These are phyloP conservation scores for Aotearoamyces nothofagi DNA, from an alignment of 2,329 filamentous ascomycete species.

Conservation along the genomic window DNA sequence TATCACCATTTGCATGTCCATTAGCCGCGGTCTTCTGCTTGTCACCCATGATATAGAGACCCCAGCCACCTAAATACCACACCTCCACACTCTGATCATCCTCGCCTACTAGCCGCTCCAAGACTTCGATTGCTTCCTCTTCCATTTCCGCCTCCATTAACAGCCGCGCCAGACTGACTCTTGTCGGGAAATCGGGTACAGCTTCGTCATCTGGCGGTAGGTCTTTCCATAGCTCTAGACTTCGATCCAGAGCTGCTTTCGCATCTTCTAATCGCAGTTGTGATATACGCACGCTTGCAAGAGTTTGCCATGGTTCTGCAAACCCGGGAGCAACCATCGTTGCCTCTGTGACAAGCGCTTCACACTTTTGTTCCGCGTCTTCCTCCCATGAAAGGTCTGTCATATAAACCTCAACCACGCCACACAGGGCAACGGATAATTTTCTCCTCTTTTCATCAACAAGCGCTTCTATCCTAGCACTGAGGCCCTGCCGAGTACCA, in stretches of 20 bases:
- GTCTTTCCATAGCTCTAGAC: conserved; percentile 71
- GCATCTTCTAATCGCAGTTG: conserved; percentile 72
- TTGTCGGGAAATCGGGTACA: conserved; percentile 73
- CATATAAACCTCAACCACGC: conserved; percentile 96
- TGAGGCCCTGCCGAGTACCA: conserved; percentile 23
- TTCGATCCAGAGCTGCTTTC: conserved; percentile 58
- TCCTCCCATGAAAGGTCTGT: conserved; percentile 89
- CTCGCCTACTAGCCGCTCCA: conserved; percentile 71
- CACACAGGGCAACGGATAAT: conserved; percentile 82
- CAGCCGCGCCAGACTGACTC: conserved; percentile 70
- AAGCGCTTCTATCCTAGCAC: conserved; percentile 22
- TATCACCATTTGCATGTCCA: conserved; percentile 23
- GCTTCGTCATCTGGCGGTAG: conserved; percentile 54
- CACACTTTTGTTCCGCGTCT: conserved; percentile 79
- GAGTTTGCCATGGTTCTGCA: conserved; percentile 85
- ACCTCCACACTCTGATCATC: conserved; percentile 91
- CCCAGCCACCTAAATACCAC: conserved; percentile 96
- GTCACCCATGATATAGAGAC: conserved; percentile 64
- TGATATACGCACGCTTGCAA: conserved; percentile 87
- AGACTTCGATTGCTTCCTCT: conserved; percentile 67
- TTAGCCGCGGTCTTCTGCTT: conserved; percentile 36
- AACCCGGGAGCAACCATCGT: conserved; percentile 68
- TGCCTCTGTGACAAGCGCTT: conserved; percentile 79
- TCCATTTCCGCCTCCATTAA: conserved; percentile 86
- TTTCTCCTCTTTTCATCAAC: conserved; percentile 63